Conservation (phyloP, 176 grass and related monocot species). For the Phoenix dactylifera region DNA sequence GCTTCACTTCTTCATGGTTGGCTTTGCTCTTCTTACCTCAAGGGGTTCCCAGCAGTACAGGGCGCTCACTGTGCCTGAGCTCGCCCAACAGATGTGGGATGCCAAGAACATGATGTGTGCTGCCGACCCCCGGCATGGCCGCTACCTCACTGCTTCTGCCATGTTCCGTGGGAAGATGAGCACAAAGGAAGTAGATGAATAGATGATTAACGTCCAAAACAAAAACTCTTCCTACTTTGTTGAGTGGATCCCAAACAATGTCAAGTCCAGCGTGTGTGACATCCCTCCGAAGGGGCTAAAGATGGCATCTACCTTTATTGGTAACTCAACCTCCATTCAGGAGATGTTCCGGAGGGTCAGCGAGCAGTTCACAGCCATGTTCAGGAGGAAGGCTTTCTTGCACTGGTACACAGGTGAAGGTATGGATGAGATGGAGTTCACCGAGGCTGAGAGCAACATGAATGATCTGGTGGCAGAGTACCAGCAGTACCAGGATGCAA, state of each 20-base stretch:
- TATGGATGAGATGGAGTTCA: conserved; percentile 98
- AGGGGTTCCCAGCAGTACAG: conserved; percentile 82
- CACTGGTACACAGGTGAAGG: conserved; percentile 96
- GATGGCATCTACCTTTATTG: conserved; percentile 67
- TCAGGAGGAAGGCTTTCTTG: conserved; percentile 97
- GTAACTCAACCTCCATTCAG: conserved; percentile 67
- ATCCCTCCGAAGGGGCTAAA: conserved; percentile 62
- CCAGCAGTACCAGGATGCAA: conserved; percentile 79
- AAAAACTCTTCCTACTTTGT: conserved; percentile 95
- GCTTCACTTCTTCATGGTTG: conserved; percentile 88
- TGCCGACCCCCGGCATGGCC: conserved; percentile 71
- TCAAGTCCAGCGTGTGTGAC: conserved; percentile 83
- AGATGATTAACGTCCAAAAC: conserved; percentile 95
- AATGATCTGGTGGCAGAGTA: conserved; percentile 79
- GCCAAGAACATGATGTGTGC: conserved; percentile 99
- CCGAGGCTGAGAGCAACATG: conserved; percentile 83
- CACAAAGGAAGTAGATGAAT: conserved; percentile 93
- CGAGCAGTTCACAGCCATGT: conserved; percentile 96
- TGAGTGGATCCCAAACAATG: conserved; percentile 95
- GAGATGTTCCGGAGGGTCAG: conserved; percentile 85
- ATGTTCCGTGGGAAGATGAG: conserved; percentile 98
- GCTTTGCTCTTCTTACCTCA: conserved; percentile 78
- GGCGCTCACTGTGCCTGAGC: conserved; percentile 72
- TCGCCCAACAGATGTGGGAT: conserved; percentile 98
- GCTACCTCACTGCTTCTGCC: conserved; percentile 79